Conservation (phyloP, 305 asterid species). For the Fraxinus velutina region DNA sequence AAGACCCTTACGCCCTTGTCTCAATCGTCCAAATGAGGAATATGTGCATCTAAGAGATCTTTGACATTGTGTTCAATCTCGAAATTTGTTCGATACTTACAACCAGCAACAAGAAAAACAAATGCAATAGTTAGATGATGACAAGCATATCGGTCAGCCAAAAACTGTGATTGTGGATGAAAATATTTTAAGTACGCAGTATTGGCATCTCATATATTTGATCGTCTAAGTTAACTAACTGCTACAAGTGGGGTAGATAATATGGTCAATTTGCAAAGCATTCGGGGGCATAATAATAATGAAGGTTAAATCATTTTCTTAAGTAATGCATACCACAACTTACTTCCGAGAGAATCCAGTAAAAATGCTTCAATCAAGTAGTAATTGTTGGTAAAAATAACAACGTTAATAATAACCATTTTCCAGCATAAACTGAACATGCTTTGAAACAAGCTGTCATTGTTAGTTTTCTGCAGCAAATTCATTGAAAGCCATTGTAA, state of each 20-base stretch:
- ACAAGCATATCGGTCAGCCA: background rate
- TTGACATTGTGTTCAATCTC: background rate
- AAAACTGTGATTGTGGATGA: background rate
- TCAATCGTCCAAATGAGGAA: background rate
- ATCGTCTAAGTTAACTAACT: background rate
- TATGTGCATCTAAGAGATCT: background rate
- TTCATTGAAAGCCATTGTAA: background rate
- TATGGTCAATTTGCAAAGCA: background rate
- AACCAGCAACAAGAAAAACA: background rate
- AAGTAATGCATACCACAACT: background rate
- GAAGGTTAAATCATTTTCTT: background rate
- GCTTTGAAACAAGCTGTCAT: background rate
- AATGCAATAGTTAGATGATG: background rate
- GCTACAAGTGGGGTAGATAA: background rate
- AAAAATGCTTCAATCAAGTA: background rate
- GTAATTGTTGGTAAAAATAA: background rate
- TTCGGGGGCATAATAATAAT: background rate
- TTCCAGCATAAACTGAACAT: background rate
- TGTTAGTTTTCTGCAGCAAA: background rate
- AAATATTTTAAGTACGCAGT: background rate
- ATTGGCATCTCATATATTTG: background rate
- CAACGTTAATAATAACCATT: background rate
- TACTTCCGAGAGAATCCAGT: background rate
- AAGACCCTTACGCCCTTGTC: background rate
- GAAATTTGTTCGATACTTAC: background rate